Base-by-base conservation (phyloP, 139 green algal species). In the Volvox reticuliferus region DNA sequence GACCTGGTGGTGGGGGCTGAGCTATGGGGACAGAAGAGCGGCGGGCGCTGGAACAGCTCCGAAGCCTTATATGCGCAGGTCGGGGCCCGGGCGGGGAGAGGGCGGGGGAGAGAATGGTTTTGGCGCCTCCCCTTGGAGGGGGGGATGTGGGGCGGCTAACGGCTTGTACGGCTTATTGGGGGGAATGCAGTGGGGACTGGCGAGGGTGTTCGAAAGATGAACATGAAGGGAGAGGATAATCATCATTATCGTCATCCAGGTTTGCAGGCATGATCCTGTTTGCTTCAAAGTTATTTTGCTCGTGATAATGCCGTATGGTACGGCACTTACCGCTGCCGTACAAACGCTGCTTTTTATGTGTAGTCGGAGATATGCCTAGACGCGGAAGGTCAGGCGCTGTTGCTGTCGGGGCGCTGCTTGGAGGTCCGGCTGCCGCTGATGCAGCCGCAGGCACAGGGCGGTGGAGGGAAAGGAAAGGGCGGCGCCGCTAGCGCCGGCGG, bases 351-450 rank as follows among this genome's bases (percentile, higher is more conserved):
- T 21, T 28, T 13, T 22, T 0, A 79, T 32, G 50, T 44, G 1
- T 50, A 90, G 86, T 73, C 86, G 2, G 86, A 90, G 30, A 83
- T 90, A 24, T 55, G 44, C 0, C 75, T 90, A 44, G 86, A 90
- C 19, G 73, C 86, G 20, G 30, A 36, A 17, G 86, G 86, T 33
- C 86, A 90, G 86, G 73, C 73, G 86, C 86, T 90, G 86, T 76
- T 90, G 86, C 86, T 90, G 86, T 78, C 75, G 37, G 75, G 75
- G 14, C 50, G 75, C 14, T 76, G 86, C 50, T 50, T 90, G 73
- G 55, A 84, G n/a, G 86, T 90, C 22, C 50, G 86, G 86, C 86
- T 90, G 86, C 86, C 86, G 75, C 86, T 90, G 30, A 50, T 90
- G 86, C 30, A 21, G 55, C 73, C 75, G 28, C 3, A 17, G 86